Percentiles rank a stretch among this genome's conserved stretches.
Conservation (phyloP, 805 yeast species). For the Priceomyces castillae region DNA sequence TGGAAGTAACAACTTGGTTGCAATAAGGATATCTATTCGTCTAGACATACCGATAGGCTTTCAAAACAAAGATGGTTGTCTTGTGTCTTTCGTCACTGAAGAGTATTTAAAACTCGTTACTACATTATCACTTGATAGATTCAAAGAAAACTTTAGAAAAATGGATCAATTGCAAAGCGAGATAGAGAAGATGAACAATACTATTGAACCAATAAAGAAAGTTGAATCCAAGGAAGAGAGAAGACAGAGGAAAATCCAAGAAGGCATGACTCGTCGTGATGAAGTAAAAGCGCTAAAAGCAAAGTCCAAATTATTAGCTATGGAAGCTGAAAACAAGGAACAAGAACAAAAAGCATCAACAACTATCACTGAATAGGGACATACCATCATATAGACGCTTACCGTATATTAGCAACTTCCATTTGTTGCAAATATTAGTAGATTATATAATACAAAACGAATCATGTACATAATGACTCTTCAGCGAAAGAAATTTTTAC, state of each 20-base stretch:
- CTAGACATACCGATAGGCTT: constrained; percentile 77
- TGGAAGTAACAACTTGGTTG: constrained; percentile 75
- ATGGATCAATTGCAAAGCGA: constrained; percentile 46
- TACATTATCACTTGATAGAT: constrained; percentile 57
- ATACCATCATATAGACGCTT: not conserved
- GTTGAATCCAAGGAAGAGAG: constrained; percentile 52
- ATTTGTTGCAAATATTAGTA: not conserved
- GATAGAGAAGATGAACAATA: constrained; percentile 24
- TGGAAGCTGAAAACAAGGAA: not conserved
- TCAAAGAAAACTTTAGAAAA: constrained; percentile 61
- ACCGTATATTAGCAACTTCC: not conserved
- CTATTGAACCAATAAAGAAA: too few species aligned
- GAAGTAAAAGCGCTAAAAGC: constrained; percentile 29
- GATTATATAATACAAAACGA: constrained; percentile 3
- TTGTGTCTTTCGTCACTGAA: constrained; percentile 47
- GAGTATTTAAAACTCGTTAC: constrained; percentile 53
- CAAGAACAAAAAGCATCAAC: not conserved
- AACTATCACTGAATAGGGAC: not conserved
- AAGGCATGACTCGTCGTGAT: constrained; percentile 44
- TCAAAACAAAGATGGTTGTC: constrained; percentile 26
- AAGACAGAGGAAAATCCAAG: constrained; percentile 49
- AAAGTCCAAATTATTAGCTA: constrained; percentile 7
- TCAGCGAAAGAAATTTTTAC: not conserved
- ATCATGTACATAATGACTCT: not conserved
- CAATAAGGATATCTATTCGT: constrained; percentile 69